Percentiles rank a stretch among this genome's conserved stretches.
phyloP scores from a whole-genome alignment of 305 asterid species.

The Coffea humblotiana region DNA sequence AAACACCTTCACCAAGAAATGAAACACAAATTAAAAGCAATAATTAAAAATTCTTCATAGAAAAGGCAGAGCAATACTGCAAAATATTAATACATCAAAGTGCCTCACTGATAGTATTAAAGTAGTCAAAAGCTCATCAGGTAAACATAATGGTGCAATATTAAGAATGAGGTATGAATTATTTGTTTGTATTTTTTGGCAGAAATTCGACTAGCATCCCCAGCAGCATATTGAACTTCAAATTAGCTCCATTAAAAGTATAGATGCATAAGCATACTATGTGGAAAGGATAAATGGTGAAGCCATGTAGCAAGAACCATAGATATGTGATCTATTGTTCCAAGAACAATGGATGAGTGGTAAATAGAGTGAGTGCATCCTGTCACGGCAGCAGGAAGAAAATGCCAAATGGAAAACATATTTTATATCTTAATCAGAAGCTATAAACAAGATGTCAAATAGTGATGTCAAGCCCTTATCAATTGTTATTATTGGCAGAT shows the following conservation, averaged over 20 bases:
- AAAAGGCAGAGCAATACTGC: background rate
- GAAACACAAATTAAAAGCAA: slow-evolving; percentile 15
- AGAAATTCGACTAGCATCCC: background rate
- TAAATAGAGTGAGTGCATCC: background rate
- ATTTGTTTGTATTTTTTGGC: background rate
- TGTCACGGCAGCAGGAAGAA: background rate
- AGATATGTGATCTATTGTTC: background rate
- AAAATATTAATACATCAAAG: background rate
- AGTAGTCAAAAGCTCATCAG: background rate
- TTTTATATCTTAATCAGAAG: background rate
- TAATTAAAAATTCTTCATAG: slow-evolving; percentile 1
- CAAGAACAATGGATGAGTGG: background rate
- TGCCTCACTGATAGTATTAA: background rate
- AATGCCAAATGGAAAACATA: background rate
- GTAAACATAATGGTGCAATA: background rate
- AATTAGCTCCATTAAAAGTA: background rate
- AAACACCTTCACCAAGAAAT: slow-evolving; percentile 57
- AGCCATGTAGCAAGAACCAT: background rate
- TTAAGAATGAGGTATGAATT: background rate
- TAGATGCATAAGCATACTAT: background rate
- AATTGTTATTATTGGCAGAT: background rate
- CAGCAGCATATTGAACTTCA: background rate
- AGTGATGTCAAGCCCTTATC: background rate
- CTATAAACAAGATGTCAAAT: background rate
- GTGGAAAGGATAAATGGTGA: background rate